Conservation (phyloP, 768 basidiomycete genomes). For the Coprinopsis marcescibilis region DNA sequence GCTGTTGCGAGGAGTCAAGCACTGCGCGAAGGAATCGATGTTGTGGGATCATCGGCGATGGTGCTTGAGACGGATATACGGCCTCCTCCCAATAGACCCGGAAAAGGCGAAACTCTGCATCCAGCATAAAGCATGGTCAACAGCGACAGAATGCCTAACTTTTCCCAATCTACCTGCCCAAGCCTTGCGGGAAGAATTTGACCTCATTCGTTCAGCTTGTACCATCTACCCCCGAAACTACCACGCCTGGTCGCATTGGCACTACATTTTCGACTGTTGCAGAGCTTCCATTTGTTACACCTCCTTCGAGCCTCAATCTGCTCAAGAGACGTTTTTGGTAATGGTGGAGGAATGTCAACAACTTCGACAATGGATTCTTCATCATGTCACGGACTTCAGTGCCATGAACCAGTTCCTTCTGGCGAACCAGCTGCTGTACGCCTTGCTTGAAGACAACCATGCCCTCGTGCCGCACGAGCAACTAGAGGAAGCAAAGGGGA, state of each 20-base stretch:
- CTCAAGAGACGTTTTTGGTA: conserved; percentile 22
- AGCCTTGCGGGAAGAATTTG: conserved; percentile 42
- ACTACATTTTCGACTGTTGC: conserved; percentile 37
- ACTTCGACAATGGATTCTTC: conserved; percentile 48
- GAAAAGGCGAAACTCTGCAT: background rate
- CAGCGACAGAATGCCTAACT: conserved; percentile 19
- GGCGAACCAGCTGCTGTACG: conserved; percentile 24
- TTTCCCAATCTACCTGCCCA: conserved; percentile 31
- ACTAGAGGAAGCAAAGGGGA: conserved; percentile 4
- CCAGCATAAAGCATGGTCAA: conserved; percentile 17
- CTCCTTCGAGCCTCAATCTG: conserved; percentile 13
- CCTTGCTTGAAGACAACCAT: conserved; percentile 12
- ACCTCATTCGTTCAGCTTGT: conserved; percentile 42
- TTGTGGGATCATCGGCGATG: conserved; percentile 70
- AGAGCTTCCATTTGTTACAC: conserved; percentile 15
- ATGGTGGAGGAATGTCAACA: conserved; percentile 32
- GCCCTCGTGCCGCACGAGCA: background rate
- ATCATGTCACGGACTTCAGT: conserved; percentile 64
- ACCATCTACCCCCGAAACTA: conserved; percentile 68
- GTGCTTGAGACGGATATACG: conserved; percentile 39
- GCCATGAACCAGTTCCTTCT: conserved; percentile 50
- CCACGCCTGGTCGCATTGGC: conserved; percentile 65
- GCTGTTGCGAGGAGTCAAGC: conserved; percentile 44
- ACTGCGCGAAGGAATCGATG: conserved; percentile 59
- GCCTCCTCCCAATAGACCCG: conserved; percentile 10